These are phyloP conservation scores for Calonectria hawksworthii DNA, from an alignment of 2,329 filamentous ascomycete genomes.

Conservation along the genomic window DNA sequence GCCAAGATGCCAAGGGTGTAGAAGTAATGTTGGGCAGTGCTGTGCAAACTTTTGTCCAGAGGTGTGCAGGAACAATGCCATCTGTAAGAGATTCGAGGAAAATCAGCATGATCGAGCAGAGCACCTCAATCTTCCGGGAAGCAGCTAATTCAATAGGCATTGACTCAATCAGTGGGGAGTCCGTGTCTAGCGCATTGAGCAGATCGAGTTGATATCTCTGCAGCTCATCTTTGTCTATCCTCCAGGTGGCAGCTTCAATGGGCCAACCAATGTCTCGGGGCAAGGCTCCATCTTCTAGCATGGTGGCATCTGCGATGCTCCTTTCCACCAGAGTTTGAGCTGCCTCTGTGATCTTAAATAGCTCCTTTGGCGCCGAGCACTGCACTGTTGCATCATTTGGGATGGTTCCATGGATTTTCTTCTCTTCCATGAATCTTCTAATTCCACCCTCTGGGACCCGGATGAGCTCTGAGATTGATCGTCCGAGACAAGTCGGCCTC, in stretches of 20 bases:
- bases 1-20: constrained; percentile 45
- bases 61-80: constrained; percentile 78
- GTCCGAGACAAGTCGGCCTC: constrained; percentile 85
- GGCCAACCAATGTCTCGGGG: constrained; percentile 73
- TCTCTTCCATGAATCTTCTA: constrained; percentile 62
- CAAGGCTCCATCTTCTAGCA: constrained; percentile 68
- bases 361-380: constrained; percentile 87
- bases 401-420: constrained; percentile 62
- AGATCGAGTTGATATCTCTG: constrained; percentile 53
- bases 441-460: constrained; percentile 87
- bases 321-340: constrained; percentile 72
- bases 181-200: constrained; percentile 80
- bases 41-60: constrained; percentile 80
- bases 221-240: constrained; percentile 37
- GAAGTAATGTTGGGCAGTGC: constrained; percentile 60
- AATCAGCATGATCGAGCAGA: constrained; percentile 78
- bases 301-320: constrained; percentile 71
- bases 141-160: constrained; percentile 75
- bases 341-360: constrained; percentile 90
- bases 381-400: constrained; percentile 71
- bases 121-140: constrained; percentile 79
- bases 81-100: constrained; percentile 84
- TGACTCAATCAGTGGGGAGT: constrained; percentile 70
- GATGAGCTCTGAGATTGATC: constrained; percentile 90
- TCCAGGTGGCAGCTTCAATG: constrained; percentile 62